A percentile compares a stretch with the other conserved stretches of the same genome.
phyloP scores from a whole-genome alignment of 2,329 filamentous ascomycete species.

The Trichoderma koningiopsis region DNA sequence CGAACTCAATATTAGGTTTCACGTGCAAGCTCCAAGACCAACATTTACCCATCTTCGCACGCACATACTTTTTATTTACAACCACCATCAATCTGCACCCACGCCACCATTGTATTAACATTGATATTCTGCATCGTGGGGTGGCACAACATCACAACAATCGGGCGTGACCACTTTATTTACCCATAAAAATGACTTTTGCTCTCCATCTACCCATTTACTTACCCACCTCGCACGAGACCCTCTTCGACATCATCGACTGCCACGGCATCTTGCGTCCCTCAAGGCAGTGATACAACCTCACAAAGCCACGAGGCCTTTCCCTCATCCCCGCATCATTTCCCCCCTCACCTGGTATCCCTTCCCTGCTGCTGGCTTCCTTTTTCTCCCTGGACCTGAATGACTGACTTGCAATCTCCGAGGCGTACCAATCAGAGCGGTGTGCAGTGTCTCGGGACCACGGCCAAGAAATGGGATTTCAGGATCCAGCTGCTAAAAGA shows the following conservation, averaged over 20 bases:
- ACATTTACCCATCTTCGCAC: not conserved
- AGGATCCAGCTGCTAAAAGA: not conserved
- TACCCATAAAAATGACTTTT: not conserved
- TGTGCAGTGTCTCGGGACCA: not conserved
- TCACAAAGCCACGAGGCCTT: constrained; percentile 11
- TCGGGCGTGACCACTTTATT: not conserved
- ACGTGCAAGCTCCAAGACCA: not conserved
- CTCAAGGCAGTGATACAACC: constrained; percentile 4
- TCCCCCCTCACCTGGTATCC: not conserved
- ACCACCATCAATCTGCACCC: not conserved
- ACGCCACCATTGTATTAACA: not conserved
- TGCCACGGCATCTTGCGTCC: not conserved
- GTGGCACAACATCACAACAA: not conserved
- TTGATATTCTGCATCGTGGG: not conserved
- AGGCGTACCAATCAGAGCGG: not conserved
- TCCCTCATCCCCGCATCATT: constrained; percentile 8
- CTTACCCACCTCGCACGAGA: constrained; percentile 7
- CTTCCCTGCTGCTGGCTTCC: not conserved
- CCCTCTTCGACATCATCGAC: constrained; percentile 1
- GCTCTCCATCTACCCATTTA: not conserved
- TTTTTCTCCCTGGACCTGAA: not conserved
- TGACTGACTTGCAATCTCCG: not conserved
- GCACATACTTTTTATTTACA: not conserved
- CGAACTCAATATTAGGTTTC: too few species aligned
- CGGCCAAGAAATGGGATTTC: not conserved